phyloP scores from a whole-genome alignment of 805 yeast genomes.

The Grigorovia transvaalensis region DNA sequence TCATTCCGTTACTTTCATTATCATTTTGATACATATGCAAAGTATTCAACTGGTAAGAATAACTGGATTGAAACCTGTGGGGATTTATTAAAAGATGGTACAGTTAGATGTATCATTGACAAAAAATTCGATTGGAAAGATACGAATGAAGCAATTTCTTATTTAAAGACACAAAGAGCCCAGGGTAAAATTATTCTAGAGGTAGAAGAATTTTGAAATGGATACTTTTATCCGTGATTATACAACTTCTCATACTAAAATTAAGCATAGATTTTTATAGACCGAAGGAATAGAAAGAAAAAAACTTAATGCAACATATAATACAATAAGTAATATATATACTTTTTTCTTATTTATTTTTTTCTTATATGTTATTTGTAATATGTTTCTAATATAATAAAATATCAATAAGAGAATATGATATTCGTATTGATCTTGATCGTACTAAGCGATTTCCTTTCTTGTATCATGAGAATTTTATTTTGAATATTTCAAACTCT shows the following conservation, averaged over 20 bases:
- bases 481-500: too few species aligned
- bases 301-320: too few species aligned
- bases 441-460: too few species aligned
- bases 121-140: slow-evolving; percentile 45
- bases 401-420: too few species aligned
- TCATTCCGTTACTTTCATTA: slow-evolving; percentile 30
- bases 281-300: too few species aligned
- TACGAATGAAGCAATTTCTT: slow-evolving; percentile 42
- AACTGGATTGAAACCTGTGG: slow-evolving; percentile 35
- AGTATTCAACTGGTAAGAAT: slow-evolving; percentile 15
- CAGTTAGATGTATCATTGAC: slow-evolving; percentile 44
- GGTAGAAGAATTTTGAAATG: slow-evolving; percentile 30
- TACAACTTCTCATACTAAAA: not conserved
- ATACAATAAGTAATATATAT: too few species aligned
- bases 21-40: slow-evolving; percentile 26
- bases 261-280: too few species aligned
- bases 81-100: slow-evolving; percentile 38
- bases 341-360: too few species aligned
- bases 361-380: too few species aligned
- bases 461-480: too few species aligned
- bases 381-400: too few species aligned
- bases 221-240: not conserved
- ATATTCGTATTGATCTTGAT: too few species aligned
- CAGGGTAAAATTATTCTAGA: slow-evolving; percentile 57
- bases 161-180: slow-evolving; percentile 40